Evolutionary conservation across 257 asterid genomes (phyloP).

Genomic region (Ajuga chamaepitys): DNA sequence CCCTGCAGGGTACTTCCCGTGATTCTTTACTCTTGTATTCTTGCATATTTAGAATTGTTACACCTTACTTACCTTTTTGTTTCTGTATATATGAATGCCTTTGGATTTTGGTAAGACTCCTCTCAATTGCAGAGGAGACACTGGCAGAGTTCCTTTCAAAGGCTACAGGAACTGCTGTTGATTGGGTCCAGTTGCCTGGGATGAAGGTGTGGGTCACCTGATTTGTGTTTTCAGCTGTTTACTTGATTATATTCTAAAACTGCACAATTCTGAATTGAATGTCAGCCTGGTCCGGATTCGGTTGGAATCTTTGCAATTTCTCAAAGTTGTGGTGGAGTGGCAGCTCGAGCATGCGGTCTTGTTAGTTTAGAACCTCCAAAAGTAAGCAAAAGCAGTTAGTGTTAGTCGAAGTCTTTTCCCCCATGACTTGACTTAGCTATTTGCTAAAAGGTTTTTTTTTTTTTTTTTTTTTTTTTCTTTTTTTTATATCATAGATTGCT

Average conservation of each 20-base stretch:
- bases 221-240: background rate
- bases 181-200: constrained; percentile 99
- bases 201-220: constrained; percentile 59
- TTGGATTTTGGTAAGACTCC: constrained; percentile 76
- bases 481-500: constrained; percentile 69
- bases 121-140: constrained; percentile 92
- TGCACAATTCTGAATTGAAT: constrained; percentile 5
- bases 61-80: background rate
- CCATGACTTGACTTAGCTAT: background rate
- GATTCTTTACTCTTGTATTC: background rate
- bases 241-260: background rate
- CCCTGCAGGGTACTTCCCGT: constrained; percentile 72
- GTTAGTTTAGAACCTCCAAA: constrained; percentile 84
- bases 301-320: constrained; percentile 96
- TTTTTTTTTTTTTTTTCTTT: background rate
- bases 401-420: background rate
- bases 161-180: constrained; percentile 99
- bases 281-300: constrained; percentile 99
- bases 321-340: constrained; percentile 85
- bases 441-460: background rate
- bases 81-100: constrained; percentile 4
- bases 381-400: constrained; percentile 29
- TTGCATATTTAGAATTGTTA: background rate
- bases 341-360: constrained; percentile 97
- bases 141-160: constrained; percentile 92